A percentile compares a stretch with the other conserved stretches of the same genome.
Evolutionary conservation across 1,284 basidiomycete species (phyloP).

Genomic region (Naganishia sp.): DNA sequence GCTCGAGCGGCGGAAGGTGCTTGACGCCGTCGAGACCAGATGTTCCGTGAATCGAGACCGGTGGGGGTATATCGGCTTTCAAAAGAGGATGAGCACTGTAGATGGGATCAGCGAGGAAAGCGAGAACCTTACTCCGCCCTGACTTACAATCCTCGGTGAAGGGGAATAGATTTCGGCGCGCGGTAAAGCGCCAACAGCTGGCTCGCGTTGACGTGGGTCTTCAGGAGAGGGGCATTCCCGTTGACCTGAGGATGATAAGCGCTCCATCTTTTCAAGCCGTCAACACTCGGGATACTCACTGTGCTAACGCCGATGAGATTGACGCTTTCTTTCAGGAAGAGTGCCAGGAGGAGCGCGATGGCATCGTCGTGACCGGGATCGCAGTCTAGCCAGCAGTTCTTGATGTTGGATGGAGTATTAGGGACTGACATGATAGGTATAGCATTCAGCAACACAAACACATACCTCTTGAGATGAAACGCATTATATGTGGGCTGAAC

Average conservation of each 20-base stretch:
- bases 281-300: conserved; percentile 5
- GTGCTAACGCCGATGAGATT: conserved; percentile 30
- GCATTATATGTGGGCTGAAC: background rate
- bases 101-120: background rate
- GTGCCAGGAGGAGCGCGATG: conserved; percentile 29
- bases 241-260: conserved; percentile 14
- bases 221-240: conserved; percentile 28
- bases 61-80: conserved; percentile 30
- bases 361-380: conserved; percentile 33
- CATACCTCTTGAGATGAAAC: background rate
- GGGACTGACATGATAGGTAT: conserved; percentile 1
- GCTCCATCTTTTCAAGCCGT: background rate
- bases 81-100: conserved; percentile 27
- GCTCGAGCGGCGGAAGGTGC: conserved; percentile 18
- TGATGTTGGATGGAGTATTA: background rate
- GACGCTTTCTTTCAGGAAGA: conserved; percentile 27
- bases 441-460: background rate
- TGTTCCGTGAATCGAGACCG: conserved; percentile 30
- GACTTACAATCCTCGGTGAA: conserved; percentile 32
- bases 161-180: conserved; percentile 19
- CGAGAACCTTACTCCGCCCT: background rate
- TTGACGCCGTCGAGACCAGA: conserved; percentile 29
- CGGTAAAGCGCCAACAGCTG: conserved; percentile 28
- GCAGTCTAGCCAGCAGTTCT: conserved; percentile 31
- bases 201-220: conserved; percentile 28